Conservation (phyloP, 2,329 filamentous ascomycete species). For the Sporothrix mexicana region DNA sequence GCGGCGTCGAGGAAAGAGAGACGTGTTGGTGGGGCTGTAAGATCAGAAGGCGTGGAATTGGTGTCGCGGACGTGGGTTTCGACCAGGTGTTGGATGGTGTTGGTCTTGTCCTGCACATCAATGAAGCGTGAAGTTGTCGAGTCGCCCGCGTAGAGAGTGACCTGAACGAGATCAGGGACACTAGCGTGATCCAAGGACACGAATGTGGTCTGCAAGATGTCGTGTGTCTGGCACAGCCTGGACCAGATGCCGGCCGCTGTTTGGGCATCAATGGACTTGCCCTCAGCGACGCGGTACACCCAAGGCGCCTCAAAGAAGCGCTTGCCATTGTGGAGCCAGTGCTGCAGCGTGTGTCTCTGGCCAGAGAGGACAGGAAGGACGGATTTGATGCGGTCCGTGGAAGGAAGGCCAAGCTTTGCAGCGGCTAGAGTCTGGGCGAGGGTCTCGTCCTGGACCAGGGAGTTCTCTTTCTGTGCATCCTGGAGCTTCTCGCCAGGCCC, state of each 20-base stretch:
- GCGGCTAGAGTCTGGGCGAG: not conserved
- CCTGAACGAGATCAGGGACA: not conserved
- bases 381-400: constrained; percentile 31
- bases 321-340: constrained; percentile 40
- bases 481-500: not conserved
- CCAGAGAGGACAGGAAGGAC: constrained; percentile 38
- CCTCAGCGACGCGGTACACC: constrained; percentile 38
- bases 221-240: not conserved
- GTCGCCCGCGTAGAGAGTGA: not conserved
- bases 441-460: not conserved
- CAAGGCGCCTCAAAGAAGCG: constrained; percentile 42
- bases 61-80: not conserved
- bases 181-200: not conserved
- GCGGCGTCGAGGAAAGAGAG: constrained; percentile 37
- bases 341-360: constrained; percentile 38
- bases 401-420: not conserved
- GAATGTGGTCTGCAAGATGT: constrained; percentile 15
- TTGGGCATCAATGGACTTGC: constrained; percentile 29
- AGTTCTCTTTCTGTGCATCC: not conserved
- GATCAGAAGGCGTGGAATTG: not conserved
- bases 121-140: not conserved
- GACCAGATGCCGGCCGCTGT: not conserved
- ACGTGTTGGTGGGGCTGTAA: constrained; percentile 36
- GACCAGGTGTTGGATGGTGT: not conserved
- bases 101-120: not conserved